phyloP scores from a whole-genome alignment of 1,284 basidiomycete species.

The Vanrija sp. region DNA sequence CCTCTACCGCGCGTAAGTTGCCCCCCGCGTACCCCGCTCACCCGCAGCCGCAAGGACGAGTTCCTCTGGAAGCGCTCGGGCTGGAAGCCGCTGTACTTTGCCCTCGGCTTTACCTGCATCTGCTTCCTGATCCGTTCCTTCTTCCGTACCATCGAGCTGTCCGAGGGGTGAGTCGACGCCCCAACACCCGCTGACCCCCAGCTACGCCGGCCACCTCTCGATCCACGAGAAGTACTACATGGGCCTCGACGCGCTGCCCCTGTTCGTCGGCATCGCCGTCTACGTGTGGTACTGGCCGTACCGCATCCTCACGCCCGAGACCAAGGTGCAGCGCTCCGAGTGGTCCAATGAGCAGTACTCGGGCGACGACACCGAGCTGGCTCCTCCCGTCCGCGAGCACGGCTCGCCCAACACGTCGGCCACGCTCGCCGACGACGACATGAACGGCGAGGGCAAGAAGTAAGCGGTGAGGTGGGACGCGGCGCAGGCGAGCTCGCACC shows the following conservation, averaged over 20 bases:
- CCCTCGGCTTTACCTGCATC: conserved; percentile 58
- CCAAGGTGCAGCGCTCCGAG: too few species aligned
- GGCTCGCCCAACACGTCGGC: too few species aligned
- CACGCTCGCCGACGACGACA: too few species aligned
- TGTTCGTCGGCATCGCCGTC: conserved; percentile 58
- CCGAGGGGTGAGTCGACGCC: conserved; percentile 52
- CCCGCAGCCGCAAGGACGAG: conserved; percentile 4
- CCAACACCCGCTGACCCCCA: not conserved
- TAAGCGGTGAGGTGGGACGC: too few species aligned
- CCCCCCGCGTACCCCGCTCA: not conserved
- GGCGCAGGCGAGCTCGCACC: too few species aligned
- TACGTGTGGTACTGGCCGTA: conserved; percentile 38
- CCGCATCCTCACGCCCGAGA: conserved; percentile 8
- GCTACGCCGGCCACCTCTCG: conserved; percentile 58
- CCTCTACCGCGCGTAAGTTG: conserved; percentile 54
- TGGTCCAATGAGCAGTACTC: too few species aligned
- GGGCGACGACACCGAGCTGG: too few species aligned
- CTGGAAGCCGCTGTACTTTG: conserved; percentile 59
- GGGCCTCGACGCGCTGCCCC: conserved; percentile 56
- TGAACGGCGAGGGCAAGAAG: too few species aligned
- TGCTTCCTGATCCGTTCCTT: conserved; percentile 55
- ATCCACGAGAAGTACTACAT: conserved; percentile 63
- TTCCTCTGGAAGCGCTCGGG: conserved; percentile 35
- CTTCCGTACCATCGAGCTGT: conserved; percentile 64
- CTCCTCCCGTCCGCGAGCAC: too few species aligned